phyloP scores from a whole-genome alignment of 176 grass and related monocot species.

The Microstegium vimineum region DNA sequence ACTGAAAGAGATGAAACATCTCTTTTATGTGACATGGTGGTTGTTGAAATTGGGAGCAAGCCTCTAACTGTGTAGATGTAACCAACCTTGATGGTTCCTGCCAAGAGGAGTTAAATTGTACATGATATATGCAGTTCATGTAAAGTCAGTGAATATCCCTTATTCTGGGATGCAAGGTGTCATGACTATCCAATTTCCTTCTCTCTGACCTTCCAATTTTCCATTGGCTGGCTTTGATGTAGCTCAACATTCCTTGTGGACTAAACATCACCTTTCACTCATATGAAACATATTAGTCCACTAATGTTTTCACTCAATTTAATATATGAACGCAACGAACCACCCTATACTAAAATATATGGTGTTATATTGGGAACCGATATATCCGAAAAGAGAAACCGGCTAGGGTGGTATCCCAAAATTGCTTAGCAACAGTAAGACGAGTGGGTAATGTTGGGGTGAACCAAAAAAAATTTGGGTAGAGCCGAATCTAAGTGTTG shows the following conservation, averaged over 20 bases:
- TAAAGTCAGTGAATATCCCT: not conserved
- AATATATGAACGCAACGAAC: too few species aligned
- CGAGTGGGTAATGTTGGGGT: too few species aligned
- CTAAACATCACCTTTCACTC: not conserved
- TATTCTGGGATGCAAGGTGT: not conserved
- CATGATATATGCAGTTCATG: not conserved
- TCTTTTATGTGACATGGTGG: conserved; percentile 3
- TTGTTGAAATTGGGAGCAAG: conserved; percentile 25
- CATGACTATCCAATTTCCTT: not conserved
- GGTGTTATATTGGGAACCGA: too few species aligned
- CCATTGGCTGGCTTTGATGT: not conserved
- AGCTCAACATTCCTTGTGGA: not conserved
- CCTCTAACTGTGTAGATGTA: conserved; percentile 28
- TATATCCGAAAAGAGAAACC: too few species aligned
- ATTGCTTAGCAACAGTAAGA: too few species aligned
- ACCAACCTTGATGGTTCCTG: conserved; percentile 25
- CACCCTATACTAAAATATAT: too few species aligned
- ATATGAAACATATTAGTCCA: not conserved
- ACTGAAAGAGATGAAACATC: conserved; percentile 14
- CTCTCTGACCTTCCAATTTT: not conserved
- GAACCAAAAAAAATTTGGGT: too few species aligned
- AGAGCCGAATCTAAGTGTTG: too few species aligned
- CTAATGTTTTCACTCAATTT: not conserved
- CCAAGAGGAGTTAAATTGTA: conserved; percentile 26
- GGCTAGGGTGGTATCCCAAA: too few species aligned